Evolutionary conservation across 202 grass and related monocot species (phyloP).

Genomic region (Cymbopogon flexuosus): DNA sequence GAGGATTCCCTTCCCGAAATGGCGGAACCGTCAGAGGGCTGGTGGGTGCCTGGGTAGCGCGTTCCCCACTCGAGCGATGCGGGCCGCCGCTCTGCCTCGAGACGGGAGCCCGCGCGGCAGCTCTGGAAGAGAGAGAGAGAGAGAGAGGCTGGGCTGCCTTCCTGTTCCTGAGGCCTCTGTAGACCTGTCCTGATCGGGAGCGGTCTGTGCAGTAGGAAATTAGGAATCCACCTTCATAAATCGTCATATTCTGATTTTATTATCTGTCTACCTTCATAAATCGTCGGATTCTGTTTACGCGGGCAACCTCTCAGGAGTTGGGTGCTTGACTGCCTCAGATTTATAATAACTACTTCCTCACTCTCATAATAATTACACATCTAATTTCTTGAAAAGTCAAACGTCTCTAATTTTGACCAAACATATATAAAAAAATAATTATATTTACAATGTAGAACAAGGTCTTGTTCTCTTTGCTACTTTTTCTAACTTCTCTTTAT

Average conservation of each 20-base stretch:
- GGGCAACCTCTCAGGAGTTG: too few species aligned
- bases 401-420: too few species aligned
- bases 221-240: not conserved
- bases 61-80: not conserved
- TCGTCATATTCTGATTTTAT: not conserved
- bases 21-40: slow-evolving; percentile 10
- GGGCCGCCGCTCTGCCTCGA: not conserved
- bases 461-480: too few species aligned
- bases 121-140: not conserved
- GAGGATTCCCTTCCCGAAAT: not conserved
- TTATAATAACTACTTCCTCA: not conserved
- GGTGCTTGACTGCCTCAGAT: too few species aligned
- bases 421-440: too few species aligned
- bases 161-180: not conserved
- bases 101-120: not conserved
- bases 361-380: too few species aligned
- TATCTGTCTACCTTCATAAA: too few species aligned
- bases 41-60: not conserved
- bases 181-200: not conserved
- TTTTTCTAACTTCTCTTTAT: too few species aligned
- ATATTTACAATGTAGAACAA: too few species aligned
- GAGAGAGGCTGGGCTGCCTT: too few species aligned
- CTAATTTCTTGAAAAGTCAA: too few species aligned
- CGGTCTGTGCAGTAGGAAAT: not conserved
- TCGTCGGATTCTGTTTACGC: too few species aligned